Evolutionary conservation across 768 basidiomycete species (phyloP), one percentile per base, ranked within the genome.

Genomic region (Phlebiopsis gigantea): DNA sequence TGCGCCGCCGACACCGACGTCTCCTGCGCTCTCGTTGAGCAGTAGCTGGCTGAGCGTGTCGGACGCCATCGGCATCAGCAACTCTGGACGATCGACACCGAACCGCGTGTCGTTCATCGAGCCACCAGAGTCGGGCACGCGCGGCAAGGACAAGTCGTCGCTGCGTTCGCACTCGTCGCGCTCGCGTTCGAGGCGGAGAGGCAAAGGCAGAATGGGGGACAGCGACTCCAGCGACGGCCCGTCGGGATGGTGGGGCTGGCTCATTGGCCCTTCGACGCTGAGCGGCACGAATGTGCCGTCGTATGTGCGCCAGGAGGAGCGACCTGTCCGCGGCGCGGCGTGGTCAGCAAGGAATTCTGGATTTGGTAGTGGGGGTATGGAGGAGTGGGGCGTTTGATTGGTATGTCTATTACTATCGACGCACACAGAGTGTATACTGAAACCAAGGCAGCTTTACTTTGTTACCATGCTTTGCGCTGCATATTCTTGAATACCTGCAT

Each of bases 71-170:
- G 46, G 49, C 45, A 50, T 49, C 19, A 24, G 21, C 17, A n/a
- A 43, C 39, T 51, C 69, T 68, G 29, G 72, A 68, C 25, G 47
- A 60, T 81, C 66, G 72, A 80, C 88, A 12, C 87, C 88, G 8
- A 90, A 87, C 62, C 77, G 83, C n/a, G 90, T 91, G 43, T 87
- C 84, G 58, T 91, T 91, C 61, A 87, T 87, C 31, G 78, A 84
- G 71, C 73, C 87, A 47, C 87, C 88, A 0, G 88, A 89, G 69
- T 73, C 79, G 52, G 17, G 34, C 8, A 69, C 71, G 24, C 55
- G 67, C 52, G 25, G 54, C 49, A 72, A 71, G 60, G 66, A 74
- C 48, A 72, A 71, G 61, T 50, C 57, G 54, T 46, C 55, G 57
- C 53, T 57, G 56, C 19, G 25, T 58, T 58, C 28, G 57, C 56